Percentiles rank a stretch among this genome's conserved stretches.
phyloP scores from a whole-genome alignment of 2,329 filamentous ascomycete species.

The Phyllosticta citriasiana region DNA sequence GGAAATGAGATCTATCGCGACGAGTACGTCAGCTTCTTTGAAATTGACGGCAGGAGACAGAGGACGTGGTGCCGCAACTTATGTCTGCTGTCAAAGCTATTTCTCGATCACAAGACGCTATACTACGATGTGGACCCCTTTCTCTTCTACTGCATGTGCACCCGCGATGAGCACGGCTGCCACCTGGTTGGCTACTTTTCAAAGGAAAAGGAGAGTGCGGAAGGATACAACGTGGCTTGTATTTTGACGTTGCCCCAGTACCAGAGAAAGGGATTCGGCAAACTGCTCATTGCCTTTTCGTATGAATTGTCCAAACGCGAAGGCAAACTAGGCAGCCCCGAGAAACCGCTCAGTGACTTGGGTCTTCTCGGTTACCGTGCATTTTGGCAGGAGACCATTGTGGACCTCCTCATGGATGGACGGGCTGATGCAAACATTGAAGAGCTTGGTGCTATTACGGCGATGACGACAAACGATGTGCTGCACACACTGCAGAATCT shows the following conservation, averaged over 20 bases:
- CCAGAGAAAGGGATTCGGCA: slow-evolving; percentile 87
- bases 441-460: slow-evolving; percentile 63
- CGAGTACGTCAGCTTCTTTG: slow-evolving; percentile 87
- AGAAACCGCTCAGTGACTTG: slow-evolving; percentile 91
- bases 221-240: slow-evolving; percentile 96
- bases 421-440: slow-evolving; percentile 75
- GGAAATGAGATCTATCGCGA: slow-evolving; percentile 98
- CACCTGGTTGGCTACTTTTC: slow-evolving; percentile 99
- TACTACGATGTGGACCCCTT: slow-evolving; percentile 99
- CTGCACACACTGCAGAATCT: slow-evolving; percentile 88
- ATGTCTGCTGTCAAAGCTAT: slow-evolving; percentile 89
- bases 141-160: slow-evolving; percentile 96
- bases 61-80: slow-evolving; percentile 95
- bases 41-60: slow-evolving; percentile 90
- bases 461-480: slow-evolving; percentile 97
- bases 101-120: slow-evolving; percentile 93
- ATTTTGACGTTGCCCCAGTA: slow-evolving; percentile 95
- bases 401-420: slow-evolving; percentile 66
- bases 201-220: slow-evolving; percentile 94
- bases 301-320: slow-evolving; percentile 96
- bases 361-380: slow-evolving; percentile 90
- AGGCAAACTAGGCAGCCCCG: slow-evolving; percentile 86
- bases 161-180: slow-evolving; percentile 76
- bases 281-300: slow-evolving; percentile 89
- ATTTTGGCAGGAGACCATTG: slow-evolving; percentile 93